phyloP scores from a whole-genome alignment of 352 stramenopile genomes.

The Phytopythium delawarense region DNA sequence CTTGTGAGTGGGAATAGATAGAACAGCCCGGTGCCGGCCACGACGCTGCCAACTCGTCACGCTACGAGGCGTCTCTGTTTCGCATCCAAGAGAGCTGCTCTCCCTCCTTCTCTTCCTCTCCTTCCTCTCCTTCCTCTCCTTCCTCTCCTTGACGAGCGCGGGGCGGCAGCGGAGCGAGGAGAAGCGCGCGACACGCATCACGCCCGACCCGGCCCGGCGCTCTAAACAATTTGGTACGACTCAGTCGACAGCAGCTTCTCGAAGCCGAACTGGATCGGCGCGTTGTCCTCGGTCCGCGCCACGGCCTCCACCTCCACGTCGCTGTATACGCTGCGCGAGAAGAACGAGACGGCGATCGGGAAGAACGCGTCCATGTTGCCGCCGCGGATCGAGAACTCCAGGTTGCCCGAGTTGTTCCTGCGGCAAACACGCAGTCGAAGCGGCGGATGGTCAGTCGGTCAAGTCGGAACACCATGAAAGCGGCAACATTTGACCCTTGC shows the following conservation, averaged over 20 bases:
- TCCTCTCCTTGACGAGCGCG: conserved; percentile 3
- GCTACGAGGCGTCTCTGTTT: background rate
- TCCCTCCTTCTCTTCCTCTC: background rate
- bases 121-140: background rate
- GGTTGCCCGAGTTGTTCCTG: conserved; percentile 77
- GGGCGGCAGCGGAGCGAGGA: background rate
- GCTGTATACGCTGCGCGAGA: conserved; percentile 86
- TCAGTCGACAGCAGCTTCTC: conserved; percentile 87
- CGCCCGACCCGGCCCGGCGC: conserved; percentile 1
- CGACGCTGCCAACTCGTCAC: conserved; percentile 1
- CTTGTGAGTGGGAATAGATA: background rate
- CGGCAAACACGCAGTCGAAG: background rate
- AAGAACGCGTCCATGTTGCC: conserved; percentile 84
- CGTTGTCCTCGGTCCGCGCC: conserved; percentile 65
- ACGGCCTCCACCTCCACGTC: conserved; percentile 79
- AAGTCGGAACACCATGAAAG: background rate
- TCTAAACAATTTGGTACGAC: conserved; percentile 88
- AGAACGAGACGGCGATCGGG: conserved; percentile 86
- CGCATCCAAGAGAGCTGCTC: background rate
- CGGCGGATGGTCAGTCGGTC: background rate
- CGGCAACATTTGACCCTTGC: background rate
- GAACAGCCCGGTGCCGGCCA: background rate
- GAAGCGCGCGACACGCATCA: background rate
- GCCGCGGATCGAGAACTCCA: conserved; percentile 82
- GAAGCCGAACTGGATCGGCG: conserved; percentile 74